phyloP scores from a whole-genome alignment of 192 early-diverging fungal species.

The Coemansia brasiliensis region DNA sequence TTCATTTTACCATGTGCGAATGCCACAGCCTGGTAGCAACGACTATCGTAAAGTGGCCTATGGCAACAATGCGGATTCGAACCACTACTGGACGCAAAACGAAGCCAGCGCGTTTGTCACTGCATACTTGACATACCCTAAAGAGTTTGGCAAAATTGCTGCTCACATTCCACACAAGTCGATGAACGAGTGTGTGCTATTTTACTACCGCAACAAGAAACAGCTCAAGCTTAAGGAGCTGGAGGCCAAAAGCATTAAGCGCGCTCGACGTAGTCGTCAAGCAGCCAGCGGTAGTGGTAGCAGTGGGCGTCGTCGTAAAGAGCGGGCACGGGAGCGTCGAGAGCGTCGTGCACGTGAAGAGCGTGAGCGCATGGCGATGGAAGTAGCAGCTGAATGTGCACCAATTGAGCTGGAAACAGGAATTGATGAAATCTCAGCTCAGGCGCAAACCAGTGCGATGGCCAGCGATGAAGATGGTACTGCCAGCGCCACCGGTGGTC shows the following conservation, averaged over 20 bases:
- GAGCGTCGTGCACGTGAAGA: constrained; percentile 38
- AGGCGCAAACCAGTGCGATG: constrained; percentile 1
- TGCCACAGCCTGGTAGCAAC: constrained; percentile 19
- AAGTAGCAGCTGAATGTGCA: constrained; percentile 29
- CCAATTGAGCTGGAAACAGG: constrained; percentile 1
- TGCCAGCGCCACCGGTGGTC: background rate
- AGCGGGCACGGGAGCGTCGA: constrained; percentile 36
- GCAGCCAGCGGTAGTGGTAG: constrained; percentile 14
- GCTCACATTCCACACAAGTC: constrained; percentile 63
- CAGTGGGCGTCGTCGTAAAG: constrained; percentile 50
- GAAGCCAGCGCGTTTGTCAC: constrained; percentile 68
- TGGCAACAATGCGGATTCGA: constrained; percentile 56
- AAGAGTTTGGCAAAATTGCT: constrained; percentile 76
- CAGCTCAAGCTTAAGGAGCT: constrained; percentile 69
- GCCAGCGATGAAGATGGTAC: constrained; percentile 19
- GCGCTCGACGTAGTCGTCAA: constrained; percentile 50
- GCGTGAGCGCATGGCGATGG: constrained; percentile 29
- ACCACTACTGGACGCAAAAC: constrained; percentile 64
- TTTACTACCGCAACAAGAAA: constrained; percentile 81
- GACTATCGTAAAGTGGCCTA: constrained; percentile 28
- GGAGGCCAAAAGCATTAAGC: constrained; percentile 42
- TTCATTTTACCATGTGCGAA: constrained; percentile 60
- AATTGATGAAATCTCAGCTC: background rate
- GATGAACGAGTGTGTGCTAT: constrained; percentile 69
- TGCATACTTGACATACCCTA: constrained; percentile 66